Evolutionary conservation across 2,329 filamentous ascomycete genomes (phyloP).

Genomic region (Mycosphaerella arachidis): DNA sequence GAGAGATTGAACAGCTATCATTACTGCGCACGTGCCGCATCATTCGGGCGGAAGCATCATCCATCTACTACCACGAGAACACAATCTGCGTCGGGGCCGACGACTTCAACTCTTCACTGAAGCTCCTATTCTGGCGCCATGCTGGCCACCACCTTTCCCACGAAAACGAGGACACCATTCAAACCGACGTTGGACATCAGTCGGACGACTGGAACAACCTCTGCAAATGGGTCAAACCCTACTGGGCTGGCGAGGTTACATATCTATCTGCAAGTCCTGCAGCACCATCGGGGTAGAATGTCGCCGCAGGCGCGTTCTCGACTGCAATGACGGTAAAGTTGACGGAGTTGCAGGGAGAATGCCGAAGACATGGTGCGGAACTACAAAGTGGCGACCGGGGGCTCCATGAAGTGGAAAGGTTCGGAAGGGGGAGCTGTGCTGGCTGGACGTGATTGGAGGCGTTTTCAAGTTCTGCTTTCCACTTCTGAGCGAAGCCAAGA

Average conservation of each 20-base stretch:
- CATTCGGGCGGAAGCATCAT: conserved; percentile 40
- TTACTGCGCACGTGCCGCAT: conserved; percentile 43
- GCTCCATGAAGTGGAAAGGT: too few relatives aligned
- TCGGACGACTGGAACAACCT: neutral
- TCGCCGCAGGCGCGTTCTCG: neutral
- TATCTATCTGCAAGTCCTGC: neutral
- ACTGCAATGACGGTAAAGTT: neutral
- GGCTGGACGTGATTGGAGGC: too few relatives aligned
- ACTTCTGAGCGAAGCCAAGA: too few relatives aligned
- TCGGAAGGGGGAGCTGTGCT: too few relatives aligned
- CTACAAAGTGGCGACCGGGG: neutral
- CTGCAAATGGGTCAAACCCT: neutral
- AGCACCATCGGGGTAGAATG: neutral
- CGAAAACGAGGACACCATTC: neutral
- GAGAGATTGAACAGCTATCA: conserved; percentile 23
- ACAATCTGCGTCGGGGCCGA: conserved; percentile 28
- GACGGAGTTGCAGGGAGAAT: neutral
- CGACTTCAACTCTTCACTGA: neutral
- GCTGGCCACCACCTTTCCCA: neutral
- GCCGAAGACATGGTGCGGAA: neutral
- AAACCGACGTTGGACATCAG: neutral
- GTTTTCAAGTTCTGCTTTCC: too few relatives aligned
- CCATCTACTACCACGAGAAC: conserved; percentile 45
- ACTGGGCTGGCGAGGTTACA: neutral
- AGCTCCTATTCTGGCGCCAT: neutral